phyloP scores from a whole-genome alignment of 2,329 filamentous ascomycete species.

The Berkeleyomyces basicola region DNA sequence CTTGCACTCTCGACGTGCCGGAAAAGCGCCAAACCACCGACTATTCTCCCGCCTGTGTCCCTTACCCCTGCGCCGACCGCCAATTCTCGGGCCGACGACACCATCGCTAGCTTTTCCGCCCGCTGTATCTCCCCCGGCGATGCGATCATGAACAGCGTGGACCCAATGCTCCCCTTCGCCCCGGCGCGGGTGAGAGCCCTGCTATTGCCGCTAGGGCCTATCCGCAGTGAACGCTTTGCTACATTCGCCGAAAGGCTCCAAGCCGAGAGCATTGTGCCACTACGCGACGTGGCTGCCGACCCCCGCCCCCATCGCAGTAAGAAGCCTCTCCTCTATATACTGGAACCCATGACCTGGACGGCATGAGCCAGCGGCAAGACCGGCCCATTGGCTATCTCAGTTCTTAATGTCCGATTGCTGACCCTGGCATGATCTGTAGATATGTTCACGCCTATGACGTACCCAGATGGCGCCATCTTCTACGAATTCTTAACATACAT shows the following conservation, averaged over 20 bases:
- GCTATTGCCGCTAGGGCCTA: conserved; percentile 71
- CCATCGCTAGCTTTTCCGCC: not conserved
- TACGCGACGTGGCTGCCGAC: conserved; percentile 78
- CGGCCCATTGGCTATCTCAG: not conserved
- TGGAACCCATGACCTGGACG: not conserved
- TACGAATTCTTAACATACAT: conserved; percentile 74
- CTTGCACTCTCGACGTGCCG: not conserved
- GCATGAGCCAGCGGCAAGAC: not conserved
- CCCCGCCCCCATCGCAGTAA: conserved; percentile 71
- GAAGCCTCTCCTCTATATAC: conserved; percentile 16
- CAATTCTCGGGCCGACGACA: not conserved
- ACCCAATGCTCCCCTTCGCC: conserved; percentile 78
- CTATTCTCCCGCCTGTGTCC: not conserved
- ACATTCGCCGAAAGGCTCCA: conserved; percentile 64
- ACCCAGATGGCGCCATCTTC: conserved; percentile 69
- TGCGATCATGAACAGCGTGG: conserved; percentile 58
- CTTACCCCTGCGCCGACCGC: not conserved
- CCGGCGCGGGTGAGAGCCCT: conserved; percentile 81
- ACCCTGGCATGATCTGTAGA: conserved; percentile 33
- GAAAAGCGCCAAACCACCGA: not conserved
- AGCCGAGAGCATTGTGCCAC: conserved; percentile 61
- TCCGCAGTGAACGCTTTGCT: conserved; percentile 65
- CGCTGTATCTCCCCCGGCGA: conserved; percentile 15
- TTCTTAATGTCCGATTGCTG: not conserved
- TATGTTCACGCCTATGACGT: conserved; percentile 85